These are phyloP conservation scores for Biancaea sappan DNA, from an alignment of 306 rosid species.

Conservation along the genomic window DNA sequence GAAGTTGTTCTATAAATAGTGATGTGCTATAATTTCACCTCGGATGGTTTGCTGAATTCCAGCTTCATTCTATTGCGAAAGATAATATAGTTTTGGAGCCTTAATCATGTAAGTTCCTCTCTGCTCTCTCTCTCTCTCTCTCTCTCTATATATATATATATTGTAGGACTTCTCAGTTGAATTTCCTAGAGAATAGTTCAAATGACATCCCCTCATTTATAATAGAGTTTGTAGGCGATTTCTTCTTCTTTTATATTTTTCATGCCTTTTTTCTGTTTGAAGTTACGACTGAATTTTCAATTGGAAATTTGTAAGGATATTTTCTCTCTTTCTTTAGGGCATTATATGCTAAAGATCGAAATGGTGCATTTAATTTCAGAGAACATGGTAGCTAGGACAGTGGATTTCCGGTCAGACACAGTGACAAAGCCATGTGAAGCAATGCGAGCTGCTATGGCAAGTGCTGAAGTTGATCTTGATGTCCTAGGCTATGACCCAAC, in stretches of 20 bases:
- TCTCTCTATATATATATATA: too few relatives aligned
- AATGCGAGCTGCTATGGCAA: slow-evolving; percentile 86
- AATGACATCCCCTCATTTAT: slow-evolving; percentile 22
- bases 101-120: slow-evolving; percentile 9
- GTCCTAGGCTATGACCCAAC: slow-evolving; percentile 76
- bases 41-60: not conserved
- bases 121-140: not conserved
- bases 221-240: slow-evolving; percentile 3
- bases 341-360: not conserved
- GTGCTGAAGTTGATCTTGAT: slow-evolving; percentile 91
- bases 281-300: slow-evolving; percentile 19
- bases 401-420: slow-evolving; percentile 89
- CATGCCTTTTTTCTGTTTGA: not conserved
- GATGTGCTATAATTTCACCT: slow-evolving; percentile 1
- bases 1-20: not conserved
- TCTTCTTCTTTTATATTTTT: not conserved
- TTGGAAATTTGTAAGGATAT: not conserved
- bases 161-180: too few relatives aligned
- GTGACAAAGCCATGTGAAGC: slow-evolving; percentile 85
- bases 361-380: slow-evolving; percentile 36
- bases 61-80: not conserved
- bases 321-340: not conserved
- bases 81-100: not conserved
- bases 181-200: slow-evolving; percentile 31
- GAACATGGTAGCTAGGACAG: slow-evolving; percentile 68